Base-by-base conservation (phyloP, 345 rosid species). In the Citropsis articulata region DNA sequence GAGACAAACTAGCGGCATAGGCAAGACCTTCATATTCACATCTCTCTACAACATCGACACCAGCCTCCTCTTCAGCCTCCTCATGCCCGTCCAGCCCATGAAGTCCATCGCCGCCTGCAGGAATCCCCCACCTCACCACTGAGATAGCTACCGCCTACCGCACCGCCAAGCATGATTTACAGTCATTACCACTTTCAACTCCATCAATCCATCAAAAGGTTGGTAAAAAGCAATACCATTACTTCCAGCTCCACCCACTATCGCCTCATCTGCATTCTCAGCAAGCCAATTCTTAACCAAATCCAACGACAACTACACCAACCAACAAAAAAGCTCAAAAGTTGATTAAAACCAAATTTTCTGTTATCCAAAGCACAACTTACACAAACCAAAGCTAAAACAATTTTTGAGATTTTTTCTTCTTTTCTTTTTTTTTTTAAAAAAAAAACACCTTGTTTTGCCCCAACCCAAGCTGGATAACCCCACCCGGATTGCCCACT, bases 391-490 rank as follows among this genome's bases (percentile, higher is more conserved):
- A 19, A 55, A 31, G 59, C 66, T 22, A 50, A 50, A 50, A 36
- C 50, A 2, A 68, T 36, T 36, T 36, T 36, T 36, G 40, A 36
- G 40, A 36, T 36, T 6, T 36, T 36, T 36, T 36, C 9, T 36
- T 36, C 40, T 36, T 7, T 7, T 36, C 9, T 7, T 6, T 7
- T 30, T 2, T 1, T 1, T n/a, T n/a, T n/a, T n/a, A 9, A 22
- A 7, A 13, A 45, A 50, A 71, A 24, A 73, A 36, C 40, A 88
- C 97, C 84, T 76, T 90, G 90, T 92, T 93, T 73, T 88, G 88
- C n/a, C 86, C 85, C 74, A 87, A 76, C 67, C 98, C 96, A 30
- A 95, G 93, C 77, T 93, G 93, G 68, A 95, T 85, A 59, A 93
- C 80, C 71, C 98, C 99, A 72, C 82, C 84, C 61, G 99, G 96